Base-by-base conservation (phyloP, 1,139 yeast genomes). In the Blastobotrys capitulatus region DNA sequence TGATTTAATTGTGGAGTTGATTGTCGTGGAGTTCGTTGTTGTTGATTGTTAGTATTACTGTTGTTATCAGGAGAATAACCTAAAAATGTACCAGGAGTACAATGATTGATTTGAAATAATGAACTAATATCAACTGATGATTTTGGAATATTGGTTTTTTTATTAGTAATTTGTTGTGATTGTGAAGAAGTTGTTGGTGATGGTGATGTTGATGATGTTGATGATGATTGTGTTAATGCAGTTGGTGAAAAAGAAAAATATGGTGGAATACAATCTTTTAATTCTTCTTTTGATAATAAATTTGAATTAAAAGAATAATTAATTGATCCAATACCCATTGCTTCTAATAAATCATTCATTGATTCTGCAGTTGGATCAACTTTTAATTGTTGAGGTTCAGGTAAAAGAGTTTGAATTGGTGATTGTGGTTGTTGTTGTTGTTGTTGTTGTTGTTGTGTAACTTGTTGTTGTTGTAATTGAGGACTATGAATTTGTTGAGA, bases 171-270 rank as follows among this genome's bases (percentile, higher is more conserved):
- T 12, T 19, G 19, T 10, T 18, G 22, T 16, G n/a, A 18, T 9
- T 7, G 26, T n/a, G 37, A 10, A 18, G 42, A 29, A 7, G 12
- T 39, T 13, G 42, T 26, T 31, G 42, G 4, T 39, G 2, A 6
- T 20, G 42, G 20, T 34, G 38, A 8, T 18, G 20, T 6, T 34
- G 6, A 18, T n/a, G 29, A 26, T 10, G 38, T 18, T 7, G 38
- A 34, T 9, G 38, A 34, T 9, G 19, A 36, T n/a, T n/a, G n/a
- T n/a, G 27, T 22, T 22, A 22, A 22, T 22, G 25, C 25, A 22
- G 25, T 13, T 16, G 10, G 61, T 13, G 65, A 64, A 63, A 71
- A 73, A 1, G 78, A 65, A 58, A 76, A 76, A 51, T 74, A 62
- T 8, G 76, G 66, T 10, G 79, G 78, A 51, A 67, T 65, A 25